Evolutionary conservation across 306 rosid genomes (phyloP), one percentile per base, ranked within the genome.

Genomic region (Sindora glabra): DNA sequence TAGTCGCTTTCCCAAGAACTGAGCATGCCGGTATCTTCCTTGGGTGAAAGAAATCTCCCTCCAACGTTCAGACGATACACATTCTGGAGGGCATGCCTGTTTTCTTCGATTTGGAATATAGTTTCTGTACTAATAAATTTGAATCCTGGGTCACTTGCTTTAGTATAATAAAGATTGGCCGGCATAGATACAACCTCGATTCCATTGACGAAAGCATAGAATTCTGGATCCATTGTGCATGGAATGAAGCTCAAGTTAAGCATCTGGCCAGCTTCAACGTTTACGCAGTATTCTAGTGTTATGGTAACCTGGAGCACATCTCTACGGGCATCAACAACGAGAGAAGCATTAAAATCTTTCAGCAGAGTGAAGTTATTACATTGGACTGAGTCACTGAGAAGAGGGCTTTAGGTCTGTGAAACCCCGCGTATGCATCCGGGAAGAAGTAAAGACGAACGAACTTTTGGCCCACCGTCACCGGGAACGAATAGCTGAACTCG

Each of bases 121-220:
- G 0, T n/a, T 1, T 6, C 15, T 0, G 1, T 6, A 1, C 63
- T 69, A 25, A 70, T 25, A 3, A 14, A 0, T 6, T 0, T 1
- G 30, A 62, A 2, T 7, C 56, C 76, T 11, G 19, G 8, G 8
- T 3, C 18, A 18, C 6, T 18, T 1, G 58, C 19, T 15, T 48
- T 48, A 13, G 73, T 62, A 64, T 79, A 77, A 62, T 84, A 90
- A 1, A 90, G 83, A 26, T 74, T 16, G 10, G 48, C 11, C 1
- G 97, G 97, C 94, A 86, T 84, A 48, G 97, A 86, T 1, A 90
- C 33, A 1, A 90, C 54, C 44, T 90, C 94, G 13, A 90, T 86
- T 55, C 90, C 95, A 7, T 86, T 89, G 14, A 89, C 33, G 48
- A 90, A 90, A 38, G 83, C 94, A 26, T 68, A 84, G 0, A 77